Conservation (phyloP, 2,329 filamentous ascomycete species). For the Albifimbria verrucaria region DNA sequence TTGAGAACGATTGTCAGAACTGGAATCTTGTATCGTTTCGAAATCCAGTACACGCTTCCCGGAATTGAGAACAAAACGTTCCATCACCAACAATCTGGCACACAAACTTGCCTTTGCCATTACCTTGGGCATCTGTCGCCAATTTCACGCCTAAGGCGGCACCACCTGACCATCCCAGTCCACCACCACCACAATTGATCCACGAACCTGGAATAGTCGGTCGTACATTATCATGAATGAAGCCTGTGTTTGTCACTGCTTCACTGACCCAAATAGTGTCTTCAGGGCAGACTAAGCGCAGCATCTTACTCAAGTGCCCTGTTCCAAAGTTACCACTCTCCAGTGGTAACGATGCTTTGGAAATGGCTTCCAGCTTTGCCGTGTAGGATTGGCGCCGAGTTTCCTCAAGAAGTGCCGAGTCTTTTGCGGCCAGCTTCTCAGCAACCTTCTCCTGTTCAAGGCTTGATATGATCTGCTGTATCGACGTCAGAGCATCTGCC, state of each 20-base stretch:
- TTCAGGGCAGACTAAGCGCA: constrained; percentile 20
- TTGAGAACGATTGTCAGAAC: constrained; percentile 46
- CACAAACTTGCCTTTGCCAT: constrained; percentile 38
- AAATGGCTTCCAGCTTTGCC: constrained; percentile 57
- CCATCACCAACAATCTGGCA: constrained; percentile 47
- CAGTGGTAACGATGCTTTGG: constrained; percentile 52
- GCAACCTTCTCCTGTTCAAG: constrained; percentile 47
- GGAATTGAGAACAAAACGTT: constrained; percentile 45
- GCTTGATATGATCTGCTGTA: constrained; percentile 67
- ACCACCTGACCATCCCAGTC: constrained; percentile 75
- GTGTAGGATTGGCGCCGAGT: constrained; percentile 54
- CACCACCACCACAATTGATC: constrained; percentile 75
- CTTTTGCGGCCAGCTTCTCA: constrained; percentile 28
- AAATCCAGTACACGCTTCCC: constrained; percentile 45
- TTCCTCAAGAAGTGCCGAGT: constrained; percentile 29
- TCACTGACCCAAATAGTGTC: constrained; percentile 68
- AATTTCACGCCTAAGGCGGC: constrained; percentile 71
- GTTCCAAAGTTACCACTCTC: constrained; percentile 44
- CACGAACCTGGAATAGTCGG: constrained; percentile 63
- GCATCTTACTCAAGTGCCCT: constrained; percentile 10
- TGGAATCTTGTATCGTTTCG: constrained; percentile 41
- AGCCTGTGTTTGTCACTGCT: constrained; percentile 65
- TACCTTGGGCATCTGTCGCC: constrained; percentile 40
- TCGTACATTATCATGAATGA: constrained; percentile 66
- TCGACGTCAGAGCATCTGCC: constrained; percentile 60